Percentiles rank a stretch among this genome's conserved stretches.
Conservation (phyloP, 768 basidiomycete genomes). For the Russula sp. region DNA sequence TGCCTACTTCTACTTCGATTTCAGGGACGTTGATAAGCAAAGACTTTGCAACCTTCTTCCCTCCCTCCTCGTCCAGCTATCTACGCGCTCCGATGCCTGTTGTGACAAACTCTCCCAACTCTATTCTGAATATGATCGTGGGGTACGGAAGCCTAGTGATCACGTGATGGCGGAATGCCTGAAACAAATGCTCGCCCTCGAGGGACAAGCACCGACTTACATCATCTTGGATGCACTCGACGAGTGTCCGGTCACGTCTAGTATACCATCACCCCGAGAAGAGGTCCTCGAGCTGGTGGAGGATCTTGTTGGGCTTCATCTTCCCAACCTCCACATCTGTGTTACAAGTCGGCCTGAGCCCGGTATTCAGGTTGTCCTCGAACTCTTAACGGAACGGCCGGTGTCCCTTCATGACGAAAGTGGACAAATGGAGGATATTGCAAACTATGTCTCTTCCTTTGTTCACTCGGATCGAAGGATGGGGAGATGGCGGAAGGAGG, state of each 20-base stretch:
- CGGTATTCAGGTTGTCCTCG: too few relatives aligned
- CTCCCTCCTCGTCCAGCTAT: not conserved
- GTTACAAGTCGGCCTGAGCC: too few relatives aligned
- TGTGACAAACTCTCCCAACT: too few relatives aligned
- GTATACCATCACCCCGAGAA: not conserved
- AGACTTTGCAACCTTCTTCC: not conserved
- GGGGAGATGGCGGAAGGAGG: too few relatives aligned
- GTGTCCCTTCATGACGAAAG: too few relatives aligned
- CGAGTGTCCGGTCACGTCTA: not conserved
- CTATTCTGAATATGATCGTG: too few relatives aligned
- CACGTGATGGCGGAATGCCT: not conserved
- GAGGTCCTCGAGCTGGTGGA: slow-evolving; percentile 1
- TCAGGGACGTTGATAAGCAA: slow-evolving; percentile 13
- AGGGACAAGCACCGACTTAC: not conserved
- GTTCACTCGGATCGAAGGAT: too few relatives aligned
- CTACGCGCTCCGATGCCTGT: too few relatives aligned
- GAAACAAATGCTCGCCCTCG: not conserved
- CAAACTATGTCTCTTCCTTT: too few relatives aligned
- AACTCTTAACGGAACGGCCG: too few relatives aligned
- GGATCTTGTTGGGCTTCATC: slow-evolving; percentile 3
- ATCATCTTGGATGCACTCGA: slow-evolving; percentile 1
- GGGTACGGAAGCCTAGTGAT: too few relatives aligned
- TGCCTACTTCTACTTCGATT: slow-evolving; percentile 13
- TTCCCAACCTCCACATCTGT: not conserved
- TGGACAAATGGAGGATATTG: too few relatives aligned